These are phyloP conservation scores for Ascochyta koolunga DNA, from an alignment of 2,329 filamentous ascomycete species.

Conservation along the genomic window DNA sequence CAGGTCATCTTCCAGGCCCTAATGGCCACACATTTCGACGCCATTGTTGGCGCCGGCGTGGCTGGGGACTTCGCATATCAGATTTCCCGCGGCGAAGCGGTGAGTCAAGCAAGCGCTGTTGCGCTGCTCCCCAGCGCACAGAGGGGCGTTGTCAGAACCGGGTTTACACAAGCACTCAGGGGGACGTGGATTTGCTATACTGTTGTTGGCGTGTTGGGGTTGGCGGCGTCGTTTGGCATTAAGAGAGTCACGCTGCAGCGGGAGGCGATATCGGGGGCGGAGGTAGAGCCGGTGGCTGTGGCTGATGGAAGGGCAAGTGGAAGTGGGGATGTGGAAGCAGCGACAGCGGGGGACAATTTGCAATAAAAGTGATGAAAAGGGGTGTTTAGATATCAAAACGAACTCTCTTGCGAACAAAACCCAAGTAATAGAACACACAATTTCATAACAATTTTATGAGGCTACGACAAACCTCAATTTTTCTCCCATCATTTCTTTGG, in stretches of 20 bases:
- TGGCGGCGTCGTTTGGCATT: constrained; percentile 43
- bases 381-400: no score
- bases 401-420: no score
- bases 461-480: no score
- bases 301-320: background rate
- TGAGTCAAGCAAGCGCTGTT: constrained; percentile 37
- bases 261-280: background rate
- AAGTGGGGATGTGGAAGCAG: background rate
- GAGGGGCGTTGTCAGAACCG: constrained; percentile 47
- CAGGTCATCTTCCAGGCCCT: constrained; percentile 60
- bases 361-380: background rate
- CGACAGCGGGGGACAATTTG: background rate
- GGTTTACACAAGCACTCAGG: constrained; percentile 52
- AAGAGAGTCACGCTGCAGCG: constrained; percentile 36
- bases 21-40: constrained; percentile 57
- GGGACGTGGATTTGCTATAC: constrained; percentile 61
- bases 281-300: background rate
- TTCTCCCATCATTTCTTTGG: no score
- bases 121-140: constrained; percentile 36
- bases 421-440: no score
- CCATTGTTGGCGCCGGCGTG: constrained; percentile 30
- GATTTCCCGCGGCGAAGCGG: constrained; percentile 40
- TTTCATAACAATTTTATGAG: no score
- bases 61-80: constrained; percentile 23
- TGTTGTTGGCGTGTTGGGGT: constrained; percentile 45